A percentile compares a stretch with the other conserved stretches of the same genome.
Conservation (phyloP, 208 protist species). For the Herpetomonas muscarum region DNA sequence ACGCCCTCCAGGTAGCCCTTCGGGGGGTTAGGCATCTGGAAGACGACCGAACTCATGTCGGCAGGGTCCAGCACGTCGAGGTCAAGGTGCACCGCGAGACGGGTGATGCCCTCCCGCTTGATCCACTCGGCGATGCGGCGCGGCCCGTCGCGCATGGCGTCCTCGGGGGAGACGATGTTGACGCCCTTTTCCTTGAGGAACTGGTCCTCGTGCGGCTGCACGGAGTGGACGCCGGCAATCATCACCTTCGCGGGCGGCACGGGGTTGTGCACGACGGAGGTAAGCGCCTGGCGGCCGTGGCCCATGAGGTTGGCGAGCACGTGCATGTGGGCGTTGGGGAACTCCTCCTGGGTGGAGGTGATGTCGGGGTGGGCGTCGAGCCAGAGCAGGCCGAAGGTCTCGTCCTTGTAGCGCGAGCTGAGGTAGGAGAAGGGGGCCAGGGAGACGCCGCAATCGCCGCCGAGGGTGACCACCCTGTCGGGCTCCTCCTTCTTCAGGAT, state of each 20-base stretch:
- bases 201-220: conserved; percentile 7
- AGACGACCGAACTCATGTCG: conserved; percentile 17
- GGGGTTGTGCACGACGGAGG: conserved; percentile 2
- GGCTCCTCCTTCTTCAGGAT: conserved; percentile 8
- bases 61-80: conserved; percentile 24
- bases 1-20: conserved; percentile 12
- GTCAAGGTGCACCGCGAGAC: conserved; percentile 30
- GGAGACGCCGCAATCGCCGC: conserved; percentile 30
- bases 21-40: conserved; percentile 13
- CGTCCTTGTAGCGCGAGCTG: conserved; percentile 10
- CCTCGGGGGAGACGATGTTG: conserved; percentile 9
- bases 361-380: conserved; percentile 34
- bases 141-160: conserved; percentile 7
- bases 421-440: conserved; percentile 34
- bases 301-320: conserved; percentile 15
- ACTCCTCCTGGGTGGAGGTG: conserved; percentile 14
- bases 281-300: conserved; percentile 14
- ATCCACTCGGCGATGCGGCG: conserved; percentile 13
- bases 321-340: conserved; percentile 22
- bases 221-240: conserved; percentile 17
- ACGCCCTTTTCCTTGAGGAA: conserved; percentile 15
- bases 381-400: conserved; percentile 33
- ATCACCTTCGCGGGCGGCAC: conserved; percentile 15
- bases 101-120: conserved; percentile 23
- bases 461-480: conserved; percentile 21